Conservation (phyloP, 129 eudicot genomes). For the Helichrysum umbraculigerum region DNA sequence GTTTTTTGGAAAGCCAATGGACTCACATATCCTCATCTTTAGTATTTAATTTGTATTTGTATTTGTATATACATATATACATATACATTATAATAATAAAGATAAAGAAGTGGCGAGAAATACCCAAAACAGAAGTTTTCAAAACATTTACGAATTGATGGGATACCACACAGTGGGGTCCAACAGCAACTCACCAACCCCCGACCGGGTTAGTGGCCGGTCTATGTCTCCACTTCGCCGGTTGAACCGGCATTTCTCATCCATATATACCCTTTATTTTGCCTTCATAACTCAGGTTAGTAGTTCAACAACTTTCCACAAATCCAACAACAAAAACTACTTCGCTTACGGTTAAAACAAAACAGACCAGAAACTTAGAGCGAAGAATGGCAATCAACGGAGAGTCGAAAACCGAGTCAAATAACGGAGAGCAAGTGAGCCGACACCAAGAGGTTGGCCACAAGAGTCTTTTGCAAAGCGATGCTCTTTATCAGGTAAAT, state of each 20-base stretch:
- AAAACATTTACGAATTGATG: slow-evolving; percentile 15
- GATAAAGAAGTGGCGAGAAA: no score
- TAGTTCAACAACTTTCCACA: not conserved
- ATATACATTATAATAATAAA: no score
- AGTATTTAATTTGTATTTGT: no score
- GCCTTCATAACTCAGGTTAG: slow-evolving; percentile 29
- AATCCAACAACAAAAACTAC: slow-evolving; percentile 2
- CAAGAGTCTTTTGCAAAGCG: slow-evolving; percentile 86
- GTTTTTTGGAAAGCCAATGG: no score
- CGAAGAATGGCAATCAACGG: slow-evolving; percentile 41
- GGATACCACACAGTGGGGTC: slow-evolving; percentile 30
- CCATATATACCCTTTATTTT: slow-evolving; percentile 43
- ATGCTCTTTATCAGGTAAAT: slow-evolving; percentile 76
- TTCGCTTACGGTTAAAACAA: not conserved
- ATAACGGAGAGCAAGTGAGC: slow-evolving; percentile 32
- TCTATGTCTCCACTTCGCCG: slow-evolving; percentile 23
- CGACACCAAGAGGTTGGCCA: slow-evolving; percentile 82
- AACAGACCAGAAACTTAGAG: not conserved
- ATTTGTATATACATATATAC: no score
- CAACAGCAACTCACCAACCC: slow-evolving; percentile 45
- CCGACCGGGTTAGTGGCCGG: slow-evolving; percentile 43
- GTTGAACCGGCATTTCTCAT: slow-evolving; percentile 33
- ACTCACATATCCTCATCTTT: no score
- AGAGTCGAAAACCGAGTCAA: slow-evolving; percentile 43
- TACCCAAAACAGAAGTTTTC: not conserved